Percentiles rank a stretch among this genome's conserved stretches.
These are phyloP conservation scores for Exsudoporus frostii DNA, from an alignment of 768 basidiomycete species.

Conservation along the genomic window DNA sequence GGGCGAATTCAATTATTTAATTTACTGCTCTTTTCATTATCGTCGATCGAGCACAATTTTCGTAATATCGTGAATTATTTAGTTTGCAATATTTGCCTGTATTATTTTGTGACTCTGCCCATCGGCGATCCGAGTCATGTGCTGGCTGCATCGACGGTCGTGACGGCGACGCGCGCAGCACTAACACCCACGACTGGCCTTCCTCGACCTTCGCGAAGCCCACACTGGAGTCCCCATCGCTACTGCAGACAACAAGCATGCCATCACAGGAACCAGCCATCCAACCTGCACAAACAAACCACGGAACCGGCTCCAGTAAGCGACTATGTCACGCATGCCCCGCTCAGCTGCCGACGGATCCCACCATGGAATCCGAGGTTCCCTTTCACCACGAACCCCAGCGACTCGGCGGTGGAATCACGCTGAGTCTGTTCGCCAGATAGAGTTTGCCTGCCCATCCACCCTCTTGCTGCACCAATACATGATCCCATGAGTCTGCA, in stretches of 20 bases:
- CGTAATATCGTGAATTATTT: conserved; percentile 19
- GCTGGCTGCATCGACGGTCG: neutral
- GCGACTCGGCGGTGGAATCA: conserved; percentile 5
- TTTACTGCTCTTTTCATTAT: conserved; percentile 31
- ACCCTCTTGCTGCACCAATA: no score
- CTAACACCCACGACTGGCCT: conserved; percentile 17
- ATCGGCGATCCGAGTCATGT: conserved; percentile 8
- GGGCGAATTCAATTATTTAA: conserved; percentile 33
- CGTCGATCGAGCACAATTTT: conserved; percentile 30
- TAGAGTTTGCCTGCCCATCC: no score
- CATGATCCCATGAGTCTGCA: neutral
- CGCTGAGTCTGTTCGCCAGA: no score
- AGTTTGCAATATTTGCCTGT: conserved; percentile 4
- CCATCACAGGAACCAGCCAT: conserved; percentile 25
- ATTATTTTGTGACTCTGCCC: conserved; percentile 1
- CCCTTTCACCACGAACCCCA: neutral
- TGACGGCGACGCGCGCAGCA: conserved; percentile 20
- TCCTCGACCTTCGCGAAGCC: conserved; percentile 16
- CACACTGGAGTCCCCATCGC: conserved; percentile 3
- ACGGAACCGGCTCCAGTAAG: conserved; percentile 28
- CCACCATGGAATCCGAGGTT: conserved; percentile 13
- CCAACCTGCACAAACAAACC: conserved; percentile 14
- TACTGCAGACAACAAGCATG: conserved; percentile 12
- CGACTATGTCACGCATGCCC: conserved; percentile 14
- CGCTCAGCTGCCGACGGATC: conserved; percentile 10